A percentile compares a stretch with the other conserved stretches of the same genome.
Conservation (phyloP, 305 asterid species). For the Withania somnifera region DNA sequence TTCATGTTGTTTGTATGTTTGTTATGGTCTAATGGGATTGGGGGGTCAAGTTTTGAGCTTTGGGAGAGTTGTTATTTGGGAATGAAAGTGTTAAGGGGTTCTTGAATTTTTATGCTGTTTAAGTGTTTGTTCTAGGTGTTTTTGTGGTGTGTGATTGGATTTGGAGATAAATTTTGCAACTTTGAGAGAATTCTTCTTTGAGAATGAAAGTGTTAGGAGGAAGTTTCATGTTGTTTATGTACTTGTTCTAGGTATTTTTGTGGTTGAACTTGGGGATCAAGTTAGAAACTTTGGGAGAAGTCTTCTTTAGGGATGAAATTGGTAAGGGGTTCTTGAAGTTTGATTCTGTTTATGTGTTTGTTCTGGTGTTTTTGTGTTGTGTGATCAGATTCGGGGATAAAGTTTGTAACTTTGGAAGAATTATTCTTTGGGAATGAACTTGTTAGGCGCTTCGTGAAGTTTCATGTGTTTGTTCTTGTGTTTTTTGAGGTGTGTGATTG, state of each 20-base stretch:
- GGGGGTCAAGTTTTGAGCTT: background rate
- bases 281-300: conserved; percentile 4
- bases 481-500: background rate
- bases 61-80: background rate
- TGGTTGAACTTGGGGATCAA: conserved; percentile 10
- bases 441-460: conserved; percentile 16
- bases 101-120: conserved; percentile 18
- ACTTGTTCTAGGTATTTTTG: background rate
- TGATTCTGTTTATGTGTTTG: conserved; percentile 4
- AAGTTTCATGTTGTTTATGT: conserved; percentile 10
- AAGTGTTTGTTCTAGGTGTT: background rate
- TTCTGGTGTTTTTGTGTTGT: background rate
- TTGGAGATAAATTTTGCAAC: conserved; percentile 17
- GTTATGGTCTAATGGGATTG: background rate
- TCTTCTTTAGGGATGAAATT: background rate
- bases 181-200: background rate
- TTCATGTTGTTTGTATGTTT: conserved; percentile 12
- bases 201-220: background rate
- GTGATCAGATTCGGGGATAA: conserved; percentile 5
- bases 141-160: background rate
- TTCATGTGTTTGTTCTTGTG: conserved; percentile 12
- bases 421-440: background rate
- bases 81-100: background rate
- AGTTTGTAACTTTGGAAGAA: conserved; percentile 6
- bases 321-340: conserved; percentile 19